Percentiles rank a stretch among this genome's conserved stretches.
Conservation (phyloP, 192 early-diverging fungal species). For the Dissophora ornata region DNA sequence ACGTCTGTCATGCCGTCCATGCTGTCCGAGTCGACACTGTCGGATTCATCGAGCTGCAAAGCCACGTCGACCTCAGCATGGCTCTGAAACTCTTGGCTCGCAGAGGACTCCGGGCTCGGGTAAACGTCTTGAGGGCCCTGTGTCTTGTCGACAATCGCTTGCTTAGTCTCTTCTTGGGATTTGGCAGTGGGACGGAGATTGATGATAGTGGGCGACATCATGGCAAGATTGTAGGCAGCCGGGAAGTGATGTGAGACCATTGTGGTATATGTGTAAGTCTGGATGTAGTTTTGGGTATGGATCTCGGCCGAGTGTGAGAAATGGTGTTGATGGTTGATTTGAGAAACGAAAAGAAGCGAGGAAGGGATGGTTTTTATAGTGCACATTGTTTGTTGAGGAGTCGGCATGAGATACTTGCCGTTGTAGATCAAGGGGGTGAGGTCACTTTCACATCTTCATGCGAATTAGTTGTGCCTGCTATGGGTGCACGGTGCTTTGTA, state of each 20-base stretch:
- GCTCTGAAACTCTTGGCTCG: slow-evolving; percentile 1
- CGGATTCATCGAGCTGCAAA: slow-evolving; percentile 14
- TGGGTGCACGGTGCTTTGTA: no score
- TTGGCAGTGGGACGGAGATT: slow-evolving; percentile 31
- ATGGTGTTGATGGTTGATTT: no score
- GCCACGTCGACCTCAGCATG: slow-evolving; percentile 1
- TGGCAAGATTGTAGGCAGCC: not conserved
- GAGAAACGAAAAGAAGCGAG: no score
- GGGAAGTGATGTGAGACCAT: not conserved
- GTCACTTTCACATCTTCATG: no score
- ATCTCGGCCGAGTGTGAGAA: no score
- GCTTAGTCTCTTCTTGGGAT: slow-evolving; percentile 5
- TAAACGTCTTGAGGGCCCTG: not conserved
- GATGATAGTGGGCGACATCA: slow-evolving; percentile 32
- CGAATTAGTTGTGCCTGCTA: no score
- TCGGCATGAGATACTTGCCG: no score
- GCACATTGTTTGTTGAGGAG: no score
- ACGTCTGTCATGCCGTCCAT: slow-evolving; percentile 27
- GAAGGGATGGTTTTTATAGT: no score
- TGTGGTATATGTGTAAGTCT: slow-evolving; percentile 1
- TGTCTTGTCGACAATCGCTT: not conserved
- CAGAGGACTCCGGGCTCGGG: slow-evolving; percentile 19
- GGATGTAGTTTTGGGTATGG: not conserved
- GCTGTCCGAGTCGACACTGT: slow-evolving; percentile 27
- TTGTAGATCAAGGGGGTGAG: no score